These are phyloP conservation scores for Candida jianshihensis DNA, from an alignment of 805 yeast species.

Conservation along the genomic window DNA sequence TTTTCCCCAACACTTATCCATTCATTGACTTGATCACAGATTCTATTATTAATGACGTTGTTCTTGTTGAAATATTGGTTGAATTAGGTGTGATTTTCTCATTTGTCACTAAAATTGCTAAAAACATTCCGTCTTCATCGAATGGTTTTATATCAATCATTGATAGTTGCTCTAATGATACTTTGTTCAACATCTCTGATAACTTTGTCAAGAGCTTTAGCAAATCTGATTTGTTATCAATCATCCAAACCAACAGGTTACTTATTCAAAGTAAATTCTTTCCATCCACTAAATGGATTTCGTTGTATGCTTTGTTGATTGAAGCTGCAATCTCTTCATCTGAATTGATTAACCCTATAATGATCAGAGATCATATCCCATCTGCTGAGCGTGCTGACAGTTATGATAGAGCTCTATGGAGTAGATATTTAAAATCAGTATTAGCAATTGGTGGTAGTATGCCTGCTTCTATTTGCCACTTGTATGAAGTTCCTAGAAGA, in stretches of 20 bases:
- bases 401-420: slow-evolving; percentile 63
- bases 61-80: slow-evolving; percentile 61
- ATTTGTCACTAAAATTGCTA: slow-evolving; percentile 45
- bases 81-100: slow-evolving; percentile 63
- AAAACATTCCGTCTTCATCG: slow-evolving; percentile 29
- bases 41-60: slow-evolving; percentile 63
- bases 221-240: slow-evolving; percentile 32
- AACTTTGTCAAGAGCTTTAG: slow-evolving; percentile 35
- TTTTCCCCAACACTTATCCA: slow-evolving; percentile 67
- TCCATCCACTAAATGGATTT: slow-evolving; percentile 70
- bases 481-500: slow-evolving; percentile 65
- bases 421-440: slow-evolving; percentile 50
- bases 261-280: slow-evolving; percentile 50
- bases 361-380: slow-evolving; percentile 48
- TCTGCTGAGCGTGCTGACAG: slow-evolving; percentile 36
- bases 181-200: slow-evolving; percentile 32
- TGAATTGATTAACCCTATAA: slow-evolving; percentile 43
- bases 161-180: slow-evolving; percentile 27
- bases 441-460: slow-evolving; percentile 57
- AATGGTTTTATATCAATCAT: slow-evolving; percentile 39
- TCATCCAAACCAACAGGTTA: slow-evolving; percentile 44
- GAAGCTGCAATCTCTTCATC: slow-evolving; percentile 50
- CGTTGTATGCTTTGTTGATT: slow-evolving; percentile 50
- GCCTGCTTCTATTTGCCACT: slow-evolving; percentile 61
- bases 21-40: slow-evolving; percentile 61